A percentile compares a stretch with the other conserved stretches of the same genome.
phyloP scores from a whole-genome alignment of 345 rosid species.

The Hibiscus syriacus region DNA sequence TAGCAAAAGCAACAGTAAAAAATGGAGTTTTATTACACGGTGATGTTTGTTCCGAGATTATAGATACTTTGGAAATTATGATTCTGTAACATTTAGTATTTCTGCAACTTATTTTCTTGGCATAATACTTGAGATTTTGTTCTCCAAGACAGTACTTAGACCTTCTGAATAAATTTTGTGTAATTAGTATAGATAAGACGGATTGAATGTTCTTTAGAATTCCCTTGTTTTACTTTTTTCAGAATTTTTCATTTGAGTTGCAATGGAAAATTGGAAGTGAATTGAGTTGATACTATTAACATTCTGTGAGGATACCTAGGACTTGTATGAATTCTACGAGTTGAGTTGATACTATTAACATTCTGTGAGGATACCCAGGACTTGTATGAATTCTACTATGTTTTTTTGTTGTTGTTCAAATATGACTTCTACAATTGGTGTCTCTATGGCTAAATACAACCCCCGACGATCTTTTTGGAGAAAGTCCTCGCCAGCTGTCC shows the following conservation, averaged over 20 bases:
- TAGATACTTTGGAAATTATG: background rate
- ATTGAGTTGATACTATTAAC: background rate
- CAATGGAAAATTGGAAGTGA: background rate
- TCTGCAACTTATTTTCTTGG: background rate
- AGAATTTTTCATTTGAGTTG: background rate
- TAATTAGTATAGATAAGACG: background rate
- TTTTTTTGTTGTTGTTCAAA: no score
- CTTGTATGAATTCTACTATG: no score
- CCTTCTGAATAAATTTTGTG: background rate
- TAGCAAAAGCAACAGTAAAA: no score
- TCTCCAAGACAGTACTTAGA: background rate
- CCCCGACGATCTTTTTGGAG: no score
- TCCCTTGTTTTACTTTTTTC: no score
- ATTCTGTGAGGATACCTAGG: background rate
- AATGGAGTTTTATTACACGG: no score
- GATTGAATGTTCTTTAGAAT: background rate
- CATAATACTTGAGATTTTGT: background rate
- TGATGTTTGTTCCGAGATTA: no score
- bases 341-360: background rate
- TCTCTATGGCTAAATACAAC: no score
- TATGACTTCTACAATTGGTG: no score
- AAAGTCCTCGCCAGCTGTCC: no score
- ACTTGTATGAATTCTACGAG: background rate
- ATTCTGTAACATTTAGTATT: background rate
- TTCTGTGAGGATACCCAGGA: background rate